phyloP scores from a whole-genome alignment of 495 filamentous ascomycete species.

The Aspergillus ostianus region DNA sequence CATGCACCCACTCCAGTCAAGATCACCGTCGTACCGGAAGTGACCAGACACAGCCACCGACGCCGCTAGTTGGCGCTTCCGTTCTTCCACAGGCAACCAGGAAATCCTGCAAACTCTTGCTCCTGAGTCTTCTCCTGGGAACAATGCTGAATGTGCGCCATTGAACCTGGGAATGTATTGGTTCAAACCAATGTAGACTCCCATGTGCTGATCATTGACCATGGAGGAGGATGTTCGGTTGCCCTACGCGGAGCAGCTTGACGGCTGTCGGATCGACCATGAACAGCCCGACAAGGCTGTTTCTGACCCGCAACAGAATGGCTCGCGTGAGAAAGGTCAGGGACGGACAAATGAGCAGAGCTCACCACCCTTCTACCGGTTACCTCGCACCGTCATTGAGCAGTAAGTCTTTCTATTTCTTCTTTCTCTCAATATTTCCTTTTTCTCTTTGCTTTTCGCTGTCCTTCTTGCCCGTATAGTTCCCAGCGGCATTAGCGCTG shows the following conservation, averaged over 20 bases:
- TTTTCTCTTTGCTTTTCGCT: conserved; percentile 1
- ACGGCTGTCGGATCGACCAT: conserved; percentile 7
- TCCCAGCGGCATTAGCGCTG: neutral
- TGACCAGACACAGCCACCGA: conserved; percentile 23
- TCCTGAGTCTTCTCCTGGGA: neutral
- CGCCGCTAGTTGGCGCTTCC: conserved; percentile 13
- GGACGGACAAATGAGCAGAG: conserved; percentile 9
- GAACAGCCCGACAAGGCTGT: conserved; percentile 14
- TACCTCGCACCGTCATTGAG: conserved; percentile 31
- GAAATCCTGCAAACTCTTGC: neutral
- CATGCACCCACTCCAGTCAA: conserved; percentile 6
- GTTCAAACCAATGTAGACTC: conserved; percentile 19
- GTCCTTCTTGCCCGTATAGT: neutral
- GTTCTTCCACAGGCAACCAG: conserved; percentile 7
- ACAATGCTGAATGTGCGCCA: conserved; percentile 16
- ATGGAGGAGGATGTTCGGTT: conserved; percentile 30
- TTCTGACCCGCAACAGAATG: conserved; percentile 9
- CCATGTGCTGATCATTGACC: conserved; percentile 16
- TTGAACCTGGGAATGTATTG: conserved; percentile 19
- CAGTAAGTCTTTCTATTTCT: conserved; percentile 27
- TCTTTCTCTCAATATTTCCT: neutral
- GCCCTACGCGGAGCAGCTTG: conserved; percentile 17
- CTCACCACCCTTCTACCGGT: conserved; percentile 23
- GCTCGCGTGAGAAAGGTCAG: conserved; percentile 2
- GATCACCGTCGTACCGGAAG: conserved; percentile 18